Base-by-base conservation (phyloP, 163 green algal genomes). In the Volvox carteri region DNA sequence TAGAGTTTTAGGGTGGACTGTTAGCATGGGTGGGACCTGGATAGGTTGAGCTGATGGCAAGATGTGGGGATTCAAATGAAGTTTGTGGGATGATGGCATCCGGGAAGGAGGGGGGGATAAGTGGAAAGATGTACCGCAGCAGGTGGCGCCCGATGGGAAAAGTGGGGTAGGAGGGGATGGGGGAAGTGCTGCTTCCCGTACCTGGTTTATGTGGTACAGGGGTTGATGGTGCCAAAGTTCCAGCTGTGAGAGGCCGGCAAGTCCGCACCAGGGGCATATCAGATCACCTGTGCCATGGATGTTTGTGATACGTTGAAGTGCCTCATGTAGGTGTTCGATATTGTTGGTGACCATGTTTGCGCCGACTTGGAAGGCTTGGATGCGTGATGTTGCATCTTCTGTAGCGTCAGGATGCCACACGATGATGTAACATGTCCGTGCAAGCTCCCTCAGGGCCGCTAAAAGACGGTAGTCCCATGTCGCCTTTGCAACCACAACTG, bases 201-300 rank as follows among this genome's bases (percentile, higher is more conserved):
- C 68, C 48, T 89, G 70, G 48, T 91, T 67, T 33, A 91, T 89
- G 73, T 91, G 87, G 60, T 89, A 89, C 14, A 91, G 87, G 33
- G 79, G 87, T 60, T 89, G 80, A 56, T 91, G 87, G 25, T 12
- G 37, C 75, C 75, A 80, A 30, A 86, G 75, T 39, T 84, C 77
- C 21, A n/a, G 48, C 3, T 9, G 46, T 35, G 83, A 62, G 44
- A 88, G 50, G 1, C 68, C 68, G 7, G 6, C 9, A 33, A 88
- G 50, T 3, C 67, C 83, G n/a, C 83, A 88, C 83, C 83, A 88
- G 35, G 83, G 83, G 48, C 83, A 88, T 33, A 7, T 8, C 2
- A 62, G 19, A 19, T 52, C 5, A 48, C 80, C 80, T 19, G 6
- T 62, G 0, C 83, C 83, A 19, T 62, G 67, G 0, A 74, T 48